A percentile compares a stretch with the other conserved stretches of the same genome.
These are phyloP conservation scores for Ganoderma lingzhi DNA, from an alignment of 1,284 basidiomycete species.

Conservation along the genomic window DNA sequence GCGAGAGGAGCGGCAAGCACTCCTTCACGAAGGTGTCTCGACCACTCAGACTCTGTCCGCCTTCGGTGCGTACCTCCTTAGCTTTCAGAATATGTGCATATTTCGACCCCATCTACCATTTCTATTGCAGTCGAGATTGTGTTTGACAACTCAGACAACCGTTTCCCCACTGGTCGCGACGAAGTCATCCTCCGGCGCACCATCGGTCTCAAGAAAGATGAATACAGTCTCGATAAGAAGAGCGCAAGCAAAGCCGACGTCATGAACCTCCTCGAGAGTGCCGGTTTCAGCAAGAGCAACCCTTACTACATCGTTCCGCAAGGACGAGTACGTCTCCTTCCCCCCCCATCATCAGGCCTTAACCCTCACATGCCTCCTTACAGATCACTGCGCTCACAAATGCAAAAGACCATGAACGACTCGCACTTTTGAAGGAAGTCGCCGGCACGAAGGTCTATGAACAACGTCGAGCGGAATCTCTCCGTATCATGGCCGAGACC, in stretches of 20 bases:
- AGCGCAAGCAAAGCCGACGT: conserved; percentile 96
- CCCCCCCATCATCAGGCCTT: too few species aligned
- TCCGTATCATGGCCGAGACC: conserved; percentile 97
- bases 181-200: conserved; percentile 91
- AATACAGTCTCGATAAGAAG: conserved; percentile 97
- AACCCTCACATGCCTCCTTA: neutral
- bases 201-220: conserved; percentile 98
- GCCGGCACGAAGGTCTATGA: conserved; percentile 99
- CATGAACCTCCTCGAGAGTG: conserved; percentile 94
- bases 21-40: conserved; percentile 93
- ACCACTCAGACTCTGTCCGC: conserved; percentile 92
- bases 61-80: conserved; percentile 66
- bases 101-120: neutral
- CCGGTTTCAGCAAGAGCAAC: conserved; percentile 96
- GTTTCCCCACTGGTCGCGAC: conserved; percentile 89
- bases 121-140: conserved; percentile 75
- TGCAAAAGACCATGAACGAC: conserved; percentile 94
- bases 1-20: conserved; percentile 90
- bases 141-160: conserved; percentile 90
- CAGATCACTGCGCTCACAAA: conserved; percentile 97
- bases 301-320: conserved; percentile 99
- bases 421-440: conserved; percentile 96
- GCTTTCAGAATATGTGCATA: neutral
- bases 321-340: conserved; percentile 77
- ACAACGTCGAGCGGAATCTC: conserved; percentile 89